A percentile compares a stretch with the other conserved stretches of the same genome.
phyloP scores from a whole-genome alignment of 345 rosid species.

The Eucalyptus camaldulensis region DNA sequence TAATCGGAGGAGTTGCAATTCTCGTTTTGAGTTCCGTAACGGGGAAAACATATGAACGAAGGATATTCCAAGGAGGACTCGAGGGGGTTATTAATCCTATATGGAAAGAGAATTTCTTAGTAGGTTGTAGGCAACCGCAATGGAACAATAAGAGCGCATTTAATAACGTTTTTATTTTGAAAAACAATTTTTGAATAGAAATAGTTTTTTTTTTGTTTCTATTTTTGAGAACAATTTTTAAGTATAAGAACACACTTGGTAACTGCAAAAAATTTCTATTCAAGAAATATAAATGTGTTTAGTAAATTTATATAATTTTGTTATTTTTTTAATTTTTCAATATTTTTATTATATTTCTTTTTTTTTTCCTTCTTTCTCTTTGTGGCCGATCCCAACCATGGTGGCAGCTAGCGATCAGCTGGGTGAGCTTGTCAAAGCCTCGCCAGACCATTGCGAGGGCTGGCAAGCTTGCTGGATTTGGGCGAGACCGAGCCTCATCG shows the following conservation, averaged over 20 bases:
- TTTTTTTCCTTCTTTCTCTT: rapidly evolving
- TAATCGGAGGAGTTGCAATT: background rate
- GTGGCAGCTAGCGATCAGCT: rapidly evolving
- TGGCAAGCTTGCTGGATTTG: rapidly evolving
- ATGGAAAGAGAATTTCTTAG: no score
- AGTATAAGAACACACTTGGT: rapidly evolving
- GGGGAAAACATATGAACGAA: background rate
- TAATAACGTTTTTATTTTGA: rapidly evolving
- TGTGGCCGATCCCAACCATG: no score
- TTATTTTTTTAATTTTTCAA: no score
- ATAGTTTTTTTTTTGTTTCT: no score
- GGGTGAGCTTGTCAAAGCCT: rapidly evolving
- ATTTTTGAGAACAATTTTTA: rapidly evolving
- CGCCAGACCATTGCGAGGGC: rapidly evolving
- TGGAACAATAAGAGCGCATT: rapidly evolving
- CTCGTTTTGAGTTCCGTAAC: background rate
- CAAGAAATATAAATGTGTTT: no score
- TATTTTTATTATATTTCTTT: no score
- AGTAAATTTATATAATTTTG: no score
- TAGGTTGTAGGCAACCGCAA: rapidly evolving
- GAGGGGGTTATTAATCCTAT: no score
- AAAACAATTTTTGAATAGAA: rapidly evolving
- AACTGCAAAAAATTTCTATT: rapidly evolving
- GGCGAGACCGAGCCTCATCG: rapidly evolving
- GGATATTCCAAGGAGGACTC: no score